Conservation (phyloP, 495 filamentous ascomycete species). For the Penicillium canescens region DNA sequence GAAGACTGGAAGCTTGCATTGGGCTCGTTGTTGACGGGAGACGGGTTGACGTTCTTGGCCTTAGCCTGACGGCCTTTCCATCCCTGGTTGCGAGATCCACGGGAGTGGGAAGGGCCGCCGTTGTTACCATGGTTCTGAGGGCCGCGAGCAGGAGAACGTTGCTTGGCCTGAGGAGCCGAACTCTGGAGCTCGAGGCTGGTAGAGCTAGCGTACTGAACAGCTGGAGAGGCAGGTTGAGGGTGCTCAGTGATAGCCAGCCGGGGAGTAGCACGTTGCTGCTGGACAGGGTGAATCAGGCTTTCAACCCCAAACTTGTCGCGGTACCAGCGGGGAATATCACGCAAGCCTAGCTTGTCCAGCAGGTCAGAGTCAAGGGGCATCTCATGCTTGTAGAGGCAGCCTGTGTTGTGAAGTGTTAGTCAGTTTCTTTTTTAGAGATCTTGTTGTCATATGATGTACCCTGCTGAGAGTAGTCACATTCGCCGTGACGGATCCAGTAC, state of each 20-base stretch:
- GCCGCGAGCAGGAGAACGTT: conserved; percentile 3
- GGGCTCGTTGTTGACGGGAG: too few species aligned
- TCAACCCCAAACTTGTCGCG: conserved; percentile 43
- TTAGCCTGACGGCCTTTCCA: too few species aligned
- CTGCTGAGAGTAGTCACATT: conserved; percentile 81
- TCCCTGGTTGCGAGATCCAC: background rate
- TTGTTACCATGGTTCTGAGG: background rate
- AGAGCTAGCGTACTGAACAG: conserved; percentile 11
- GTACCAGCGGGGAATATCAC: conserved; percentile 57
- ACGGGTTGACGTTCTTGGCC: too few species aligned
- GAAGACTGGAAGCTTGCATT: too few species aligned
- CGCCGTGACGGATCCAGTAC: conserved; percentile 81
- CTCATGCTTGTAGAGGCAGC: conserved; percentile 84
- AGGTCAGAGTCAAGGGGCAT: conserved; percentile 67
- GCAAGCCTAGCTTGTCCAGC: conserved; percentile 62
- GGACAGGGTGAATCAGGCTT: conserved; percentile 21
- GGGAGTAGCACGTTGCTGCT: conserved; percentile 11
- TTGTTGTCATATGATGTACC: conserved; percentile 33
- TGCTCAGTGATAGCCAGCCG: conserved; percentile 14
- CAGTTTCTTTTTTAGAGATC: background rate
- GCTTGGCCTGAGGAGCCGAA: background rate
- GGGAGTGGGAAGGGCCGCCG: background rate
- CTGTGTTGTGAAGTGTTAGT: conserved; percentile 22
- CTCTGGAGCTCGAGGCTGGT: background rate
- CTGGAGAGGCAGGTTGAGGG: conserved; percentile 6